Conservation (phyloP, 2,329 filamentous ascomycete species). For the Capronia coronata region DNA sequence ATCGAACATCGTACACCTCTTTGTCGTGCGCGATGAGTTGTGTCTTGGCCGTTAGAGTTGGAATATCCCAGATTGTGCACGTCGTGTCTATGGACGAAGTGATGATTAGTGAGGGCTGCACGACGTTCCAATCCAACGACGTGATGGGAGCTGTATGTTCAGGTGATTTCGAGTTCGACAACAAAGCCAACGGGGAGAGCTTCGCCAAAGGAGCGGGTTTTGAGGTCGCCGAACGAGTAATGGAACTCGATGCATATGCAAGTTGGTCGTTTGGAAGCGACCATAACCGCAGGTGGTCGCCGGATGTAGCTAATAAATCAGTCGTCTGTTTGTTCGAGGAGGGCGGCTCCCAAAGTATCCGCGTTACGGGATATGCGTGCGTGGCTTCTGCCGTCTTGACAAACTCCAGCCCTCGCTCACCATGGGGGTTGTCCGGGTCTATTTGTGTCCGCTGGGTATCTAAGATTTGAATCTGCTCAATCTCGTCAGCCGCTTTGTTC, state of each 20-base stretch:
- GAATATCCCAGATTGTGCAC: constrained; percentile 99
- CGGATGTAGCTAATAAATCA: constrained; percentile 88
- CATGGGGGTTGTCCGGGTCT: constrained; percentile 61
- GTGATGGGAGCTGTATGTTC: constrained; percentile 96
- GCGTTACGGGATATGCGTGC: constrained; percentile 93
- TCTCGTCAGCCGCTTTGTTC: constrained; percentile 7
- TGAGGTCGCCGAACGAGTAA: constrained; percentile 57
- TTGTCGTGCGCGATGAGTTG: constrained; percentile 98
- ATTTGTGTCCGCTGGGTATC: constrained; percentile 74
- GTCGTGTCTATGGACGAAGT: constrained; percentile 98
- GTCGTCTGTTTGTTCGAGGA: constrained; percentile 93
- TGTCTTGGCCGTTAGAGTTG: constrained; percentile 93
- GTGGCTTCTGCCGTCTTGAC: constrained; percentile 91
- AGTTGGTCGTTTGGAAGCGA: constrained; percentile 60
- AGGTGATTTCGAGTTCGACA: constrained; percentile 97
- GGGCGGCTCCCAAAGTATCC: constrained; percentile 91
- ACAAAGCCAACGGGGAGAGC: constrained; percentile 80
- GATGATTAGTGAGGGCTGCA: constrained; percentile 94
- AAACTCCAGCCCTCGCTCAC: constrained; percentile 77
- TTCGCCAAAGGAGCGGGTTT: constrained; percentile 63
- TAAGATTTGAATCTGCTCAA: constrained; percentile 81
- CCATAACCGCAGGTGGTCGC: constrained; percentile 90
- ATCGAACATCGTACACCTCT: constrained; percentile 90
- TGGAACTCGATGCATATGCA: constrained; percentile 57
- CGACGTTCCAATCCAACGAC: constrained; percentile 95